Percentiles rank a stretch among this genome's conserved stretches.
These are phyloP conservation scores for Allium fistulosum DNA, from an alignment of 106 monocot genomes.

Conservation along the genomic window DNA sequence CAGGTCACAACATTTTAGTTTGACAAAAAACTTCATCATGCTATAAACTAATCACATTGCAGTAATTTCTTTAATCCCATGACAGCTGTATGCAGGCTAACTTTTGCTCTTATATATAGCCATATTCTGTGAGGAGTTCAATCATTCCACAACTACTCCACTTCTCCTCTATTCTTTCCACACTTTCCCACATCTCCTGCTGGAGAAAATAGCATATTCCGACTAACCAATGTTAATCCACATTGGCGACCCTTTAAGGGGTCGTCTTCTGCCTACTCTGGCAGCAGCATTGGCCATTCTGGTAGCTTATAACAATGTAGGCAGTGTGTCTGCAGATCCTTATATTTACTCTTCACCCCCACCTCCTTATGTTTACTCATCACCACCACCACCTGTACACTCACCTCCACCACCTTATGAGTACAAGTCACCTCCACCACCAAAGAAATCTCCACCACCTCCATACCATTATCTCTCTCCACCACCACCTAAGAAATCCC, in stretches of 20 bases:
- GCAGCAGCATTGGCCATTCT: conserved; percentile 12
- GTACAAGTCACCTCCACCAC: conserved; percentile 9
- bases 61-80: not conserved
- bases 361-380: conserved; percentile 13
- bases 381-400: conserved; percentile 10
- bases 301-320: conserved; percentile 16
- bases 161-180: not conserved
- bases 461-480: not conserved
- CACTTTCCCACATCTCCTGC: not conserved
- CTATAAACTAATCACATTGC: not conserved
- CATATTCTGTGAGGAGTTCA: not conserved
- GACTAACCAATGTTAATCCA: conserved; percentile 2
- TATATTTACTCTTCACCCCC: conserved; percentile 21
- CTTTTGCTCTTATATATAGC: not conserved
- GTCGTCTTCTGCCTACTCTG: conserved; percentile 20
- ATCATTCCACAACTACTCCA: not conserved
- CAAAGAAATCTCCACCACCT: conserved; percentile 12
- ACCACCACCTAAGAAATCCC: conserved; percentile 11
- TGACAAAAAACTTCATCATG: not conserved
- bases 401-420: conserved; percentile 10
- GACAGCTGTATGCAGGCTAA: not conserved
- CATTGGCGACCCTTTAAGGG: conserved; percentile 12
- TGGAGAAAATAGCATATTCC: not conserved
- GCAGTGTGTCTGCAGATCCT: conserved; percentile 1
- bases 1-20: not conserved